Base-by-base conservation (phyloP, 2,329 filamentous ascomycete genomes). In the Epichloe typhina region DNA sequence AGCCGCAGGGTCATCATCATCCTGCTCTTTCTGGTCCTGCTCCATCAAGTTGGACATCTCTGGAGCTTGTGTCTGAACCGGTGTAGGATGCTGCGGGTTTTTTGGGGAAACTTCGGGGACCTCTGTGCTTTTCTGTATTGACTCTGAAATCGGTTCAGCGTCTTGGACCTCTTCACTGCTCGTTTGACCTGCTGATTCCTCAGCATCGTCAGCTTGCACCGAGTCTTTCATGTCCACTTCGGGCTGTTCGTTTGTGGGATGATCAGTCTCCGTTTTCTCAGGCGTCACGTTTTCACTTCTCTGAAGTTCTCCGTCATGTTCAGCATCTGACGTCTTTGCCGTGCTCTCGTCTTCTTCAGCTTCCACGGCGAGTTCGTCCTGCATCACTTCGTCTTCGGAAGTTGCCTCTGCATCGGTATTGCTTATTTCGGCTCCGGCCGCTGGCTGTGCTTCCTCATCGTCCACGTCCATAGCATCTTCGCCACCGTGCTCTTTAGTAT, bases 141-240 rank as follows among this genome's bases (percentile, higher is more conserved):
- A 3, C 12, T 46, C 46, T 9, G 41, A 17, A 6, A 15, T 17
- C 6, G 26, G 11, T 17, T 42, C 46, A 42, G 43, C 19, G 21
- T 37, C 35, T 6, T 19, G 15, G n/a, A 35, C 46, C 8, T 35
- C 46, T 36, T 46, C 35, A 5, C 15, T 21, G 7, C 33, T 17
- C 21, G 26, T 15, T 17, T 26, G 15, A 12, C 23, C 39, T 36
- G 23, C 41, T 49, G 36, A n/a, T 13, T 19, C 35, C 21, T 51
- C 45, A 9, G 36, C 33, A 6, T 43, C 31, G n/a, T 21, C 51
- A 46, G 45, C 38, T 39, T 36, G 36, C 40, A 50, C 13, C n/a
- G 31, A 26, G 13, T 52, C 53, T n/a, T 38, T 36, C 55, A 55
- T 55, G 17, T 56, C 53, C 5, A 39, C 44, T 39, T 49, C 55